Evolutionary conservation across 352 stramenopile species (phyloP).

Genomic region (Phytophthora meadii): DNA sequence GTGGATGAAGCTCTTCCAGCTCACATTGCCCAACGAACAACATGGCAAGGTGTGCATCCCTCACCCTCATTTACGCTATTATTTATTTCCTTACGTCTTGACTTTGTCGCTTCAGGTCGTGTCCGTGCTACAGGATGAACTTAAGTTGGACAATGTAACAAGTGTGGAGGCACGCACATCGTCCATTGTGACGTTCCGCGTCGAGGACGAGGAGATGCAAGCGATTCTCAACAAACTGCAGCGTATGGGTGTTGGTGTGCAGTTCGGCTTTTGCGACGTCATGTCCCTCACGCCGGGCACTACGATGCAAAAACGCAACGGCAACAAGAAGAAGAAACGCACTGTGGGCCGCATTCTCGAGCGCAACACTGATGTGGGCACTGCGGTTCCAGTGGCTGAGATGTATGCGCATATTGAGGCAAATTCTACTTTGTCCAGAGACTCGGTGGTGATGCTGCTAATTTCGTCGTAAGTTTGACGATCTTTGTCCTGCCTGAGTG

Average conservation of each 20-base stretch:
- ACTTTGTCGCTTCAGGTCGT: constrained; percentile 53
- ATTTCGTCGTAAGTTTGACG: constrained; percentile 75
- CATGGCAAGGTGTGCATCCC: constrained; percentile 59
- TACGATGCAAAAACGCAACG: constrained; percentile 68
- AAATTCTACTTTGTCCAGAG: constrained; percentile 79
- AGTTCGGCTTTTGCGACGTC: constrained; percentile 90
- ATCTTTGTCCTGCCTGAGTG: constrained; percentile 2
- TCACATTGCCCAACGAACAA: constrained; percentile 87
- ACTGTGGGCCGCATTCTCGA: constrained; percentile 74
- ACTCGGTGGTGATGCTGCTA: constrained; percentile 87
- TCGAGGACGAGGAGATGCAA: constrained; percentile 88
- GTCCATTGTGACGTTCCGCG: constrained; percentile 87
- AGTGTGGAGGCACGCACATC: constrained; percentile 87
- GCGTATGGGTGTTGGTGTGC: constrained; percentile 80
- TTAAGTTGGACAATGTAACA: constrained; percentile 85
- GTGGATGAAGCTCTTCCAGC: constrained; percentile 89
- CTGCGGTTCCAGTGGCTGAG: constrained; percentile 84
- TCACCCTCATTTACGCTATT: background rate
- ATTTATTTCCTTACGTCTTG: background rate
- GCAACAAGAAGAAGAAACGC: constrained; percentile 61
- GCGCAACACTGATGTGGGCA: constrained; percentile 82
- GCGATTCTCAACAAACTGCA: constrained; percentile 84
- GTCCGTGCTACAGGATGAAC: constrained; percentile 79
- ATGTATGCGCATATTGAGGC: constrained; percentile 89
- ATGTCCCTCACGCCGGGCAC: constrained; percentile 89